These are phyloP conservation scores for Alternaria longipes DNA, from an alignment of 2,329 filamentous ascomycete species.

Conservation along the genomic window DNA sequence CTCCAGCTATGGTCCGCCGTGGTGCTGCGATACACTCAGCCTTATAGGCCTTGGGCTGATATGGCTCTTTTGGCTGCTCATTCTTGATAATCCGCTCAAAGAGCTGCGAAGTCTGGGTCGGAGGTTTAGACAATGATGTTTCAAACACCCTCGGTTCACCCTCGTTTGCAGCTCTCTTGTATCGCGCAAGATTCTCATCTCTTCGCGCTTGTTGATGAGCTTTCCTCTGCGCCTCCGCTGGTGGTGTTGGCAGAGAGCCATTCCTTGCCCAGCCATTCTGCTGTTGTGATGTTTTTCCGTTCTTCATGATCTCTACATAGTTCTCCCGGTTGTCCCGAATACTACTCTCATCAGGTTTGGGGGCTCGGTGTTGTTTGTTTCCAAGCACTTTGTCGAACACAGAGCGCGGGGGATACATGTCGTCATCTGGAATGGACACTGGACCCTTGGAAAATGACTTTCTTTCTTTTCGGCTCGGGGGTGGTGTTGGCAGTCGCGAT, in stretches of 20 bases:
- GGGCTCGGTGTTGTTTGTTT: slow-evolving; percentile 12
- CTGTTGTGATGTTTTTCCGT: slow-evolving; percentile 10
- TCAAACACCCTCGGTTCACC: neutral
- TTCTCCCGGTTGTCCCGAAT: slow-evolving; percentile 24
- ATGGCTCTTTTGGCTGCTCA: slow-evolving; percentile 17
- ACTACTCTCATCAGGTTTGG: slow-evolving; percentile 12
- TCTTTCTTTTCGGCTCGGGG: slow-evolving; percentile 6
- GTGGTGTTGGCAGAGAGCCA: slow-evolving; percentile 34
- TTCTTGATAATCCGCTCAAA: slow-evolving; percentile 19
- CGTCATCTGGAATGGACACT: slow-evolving; percentile 26
- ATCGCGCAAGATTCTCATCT: neutral
- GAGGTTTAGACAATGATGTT: slow-evolving; percentile 3
- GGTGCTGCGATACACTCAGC: slow-evolving; percentile 18
- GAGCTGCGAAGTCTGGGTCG: slow-evolving; percentile 17
- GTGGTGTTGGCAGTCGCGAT: slow-evolving; percentile 6
- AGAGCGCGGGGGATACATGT: slow-evolving; percentile 14
- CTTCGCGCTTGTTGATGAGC: slow-evolving; percentile 13
- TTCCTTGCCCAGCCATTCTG: slow-evolving; percentile 11
- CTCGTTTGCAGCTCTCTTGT: neutral
- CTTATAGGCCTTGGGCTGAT: slow-evolving; percentile 24
- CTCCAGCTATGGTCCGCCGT: slow-evolving; percentile 19
- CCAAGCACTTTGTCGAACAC: slow-evolving; percentile 29
- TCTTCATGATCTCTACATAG: slow-evolving; percentile 23
- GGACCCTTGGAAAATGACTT: slow-evolving; percentile 26
- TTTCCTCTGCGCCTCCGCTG: slow-evolving; percentile 26